phyloP scores from a whole-genome alignment of 345 rosid species.

The Acer saccharum region DNA sequence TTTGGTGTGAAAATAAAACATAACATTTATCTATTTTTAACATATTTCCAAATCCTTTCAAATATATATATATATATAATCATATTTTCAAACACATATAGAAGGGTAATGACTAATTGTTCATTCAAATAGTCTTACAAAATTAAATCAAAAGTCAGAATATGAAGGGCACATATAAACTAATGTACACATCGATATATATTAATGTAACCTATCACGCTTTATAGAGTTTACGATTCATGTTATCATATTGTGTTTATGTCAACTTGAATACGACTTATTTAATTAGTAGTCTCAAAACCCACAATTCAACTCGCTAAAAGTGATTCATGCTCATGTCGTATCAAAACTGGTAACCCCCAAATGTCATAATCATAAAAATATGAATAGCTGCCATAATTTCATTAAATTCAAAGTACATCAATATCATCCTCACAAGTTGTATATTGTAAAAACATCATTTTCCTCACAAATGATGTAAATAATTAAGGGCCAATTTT shows the following conservation, averaged over 20 bases:
- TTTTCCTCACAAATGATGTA: background rate
- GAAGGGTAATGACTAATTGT: background rate
- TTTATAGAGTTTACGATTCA: too few species aligned
- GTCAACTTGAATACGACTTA: too few species aligned
- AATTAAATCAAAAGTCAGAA: background rate
- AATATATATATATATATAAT: too few species aligned
- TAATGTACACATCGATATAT: too few species aligned
- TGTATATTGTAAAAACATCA: background rate
- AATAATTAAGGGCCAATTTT: background rate
- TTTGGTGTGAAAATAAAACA: background rate
- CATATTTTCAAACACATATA: background rate
- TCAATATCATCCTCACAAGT: slow-evolving; percentile 15
- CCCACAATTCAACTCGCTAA: background rate
- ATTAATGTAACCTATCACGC: too few species aligned
- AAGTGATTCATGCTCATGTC: background rate
- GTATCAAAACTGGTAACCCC: background rate
- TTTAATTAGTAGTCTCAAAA: background rate
- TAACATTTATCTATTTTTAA: too few species aligned
- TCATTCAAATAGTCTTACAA: background rate
- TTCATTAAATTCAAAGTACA: background rate
- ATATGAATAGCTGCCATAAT: background rate
- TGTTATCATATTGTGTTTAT: too few species aligned
- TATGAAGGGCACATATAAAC: background rate
- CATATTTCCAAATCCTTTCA: background rate
- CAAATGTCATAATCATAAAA: background rate